Conservation (phyloP, 345 rosid species). For the Linum tenue region DNA sequence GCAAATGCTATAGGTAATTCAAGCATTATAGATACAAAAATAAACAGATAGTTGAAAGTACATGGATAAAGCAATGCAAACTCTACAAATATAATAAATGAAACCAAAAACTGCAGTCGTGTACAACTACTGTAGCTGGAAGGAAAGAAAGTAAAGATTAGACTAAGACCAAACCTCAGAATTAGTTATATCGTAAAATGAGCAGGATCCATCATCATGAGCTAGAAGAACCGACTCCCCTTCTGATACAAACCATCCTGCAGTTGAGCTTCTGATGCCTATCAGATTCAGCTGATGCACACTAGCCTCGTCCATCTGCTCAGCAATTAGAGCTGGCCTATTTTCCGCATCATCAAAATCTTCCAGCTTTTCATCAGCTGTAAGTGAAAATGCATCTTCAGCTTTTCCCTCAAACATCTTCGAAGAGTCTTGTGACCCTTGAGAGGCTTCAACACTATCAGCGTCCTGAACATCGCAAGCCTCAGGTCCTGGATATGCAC, state of each 20-base stretch:
- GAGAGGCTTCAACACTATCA: conserved; percentile 38
- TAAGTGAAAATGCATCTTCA: conserved; percentile 40
- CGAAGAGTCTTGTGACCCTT: conserved; percentile 26
- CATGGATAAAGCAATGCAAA: background rate
- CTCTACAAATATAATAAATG: background rate
- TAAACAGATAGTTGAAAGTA: background rate
- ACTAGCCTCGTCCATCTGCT: conserved; percentile 47
- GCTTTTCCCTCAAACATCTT: conserved; percentile 22
- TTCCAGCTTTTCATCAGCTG: conserved; percentile 65
- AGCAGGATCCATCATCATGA: conserved; percentile 86
- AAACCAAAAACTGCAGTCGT: background rate
- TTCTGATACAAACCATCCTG: conserved; percentile 98
- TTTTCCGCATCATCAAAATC: conserved; percentile 79
- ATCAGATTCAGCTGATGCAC: conserved; percentile 49
- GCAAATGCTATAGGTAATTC: background rate
- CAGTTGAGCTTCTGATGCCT: conserved; percentile 59
- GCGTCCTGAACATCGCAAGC: conserved; percentile 44
- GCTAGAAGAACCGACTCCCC: conserved; percentile 91
- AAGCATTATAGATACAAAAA: background rate
- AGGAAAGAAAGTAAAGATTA: background rate
- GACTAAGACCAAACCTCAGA: conserved; percentile 49
- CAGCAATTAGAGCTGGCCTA: conserved; percentile 29
- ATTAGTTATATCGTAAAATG: conserved; percentile 74
- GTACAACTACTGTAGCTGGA: background rate
- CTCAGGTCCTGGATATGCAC: conserved; percentile 24